Evolutionary conservation across 176 grass and related monocot genomes (phyloP), one percentile per base, ranked within the genome.

Genomic region (Eragrostis curvula): DNA sequence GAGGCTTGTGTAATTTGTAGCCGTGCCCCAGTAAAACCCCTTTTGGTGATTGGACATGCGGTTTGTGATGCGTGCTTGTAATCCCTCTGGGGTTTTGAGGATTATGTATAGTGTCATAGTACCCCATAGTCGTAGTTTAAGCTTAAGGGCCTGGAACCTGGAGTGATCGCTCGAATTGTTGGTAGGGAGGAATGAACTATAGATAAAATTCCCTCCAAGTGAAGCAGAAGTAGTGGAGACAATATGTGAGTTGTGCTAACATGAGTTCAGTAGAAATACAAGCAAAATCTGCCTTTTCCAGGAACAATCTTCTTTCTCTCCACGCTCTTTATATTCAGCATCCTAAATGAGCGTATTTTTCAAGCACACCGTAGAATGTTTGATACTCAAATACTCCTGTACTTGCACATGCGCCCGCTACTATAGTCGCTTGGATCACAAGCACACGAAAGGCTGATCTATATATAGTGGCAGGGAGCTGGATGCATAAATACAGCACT

Each of bases 1-100:
- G 63, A 59, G 68, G 42, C 68, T 58, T 84, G 74, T 79, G 43
- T 45, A 78, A 88, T 80, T 88, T 80, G 79, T 30, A 68, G 51
- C 47, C 42, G 25, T 46, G 32, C 53, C 50, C 59, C 41, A 43
- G 68, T 45, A 48, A 40, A 75, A 36, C 73, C 68, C 36, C n/a
- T 36, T 58, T 56, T 5, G 73, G 16, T 78, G 30, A 71, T 43
- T 83, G 56, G 68, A 28, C 48, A 72, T 73, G 74, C 48, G 39
- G 40, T 77, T 72, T 88, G 1, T 70, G 28, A 70, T 77, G 64
- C 71, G 68, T 62, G 49, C 73, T 81, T 58, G 16, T 85, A 41
- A 64, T 42, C 32, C 46, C 13, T 73, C 25, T 73, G 7, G 51
- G 40, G 4, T 55, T 47, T 79, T 13, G 6, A 57, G 47, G 68